phyloP scores from a whole-genome alignment of 2,329 filamentous ascomycete species.

The Alternaria angustiovoidea region DNA sequence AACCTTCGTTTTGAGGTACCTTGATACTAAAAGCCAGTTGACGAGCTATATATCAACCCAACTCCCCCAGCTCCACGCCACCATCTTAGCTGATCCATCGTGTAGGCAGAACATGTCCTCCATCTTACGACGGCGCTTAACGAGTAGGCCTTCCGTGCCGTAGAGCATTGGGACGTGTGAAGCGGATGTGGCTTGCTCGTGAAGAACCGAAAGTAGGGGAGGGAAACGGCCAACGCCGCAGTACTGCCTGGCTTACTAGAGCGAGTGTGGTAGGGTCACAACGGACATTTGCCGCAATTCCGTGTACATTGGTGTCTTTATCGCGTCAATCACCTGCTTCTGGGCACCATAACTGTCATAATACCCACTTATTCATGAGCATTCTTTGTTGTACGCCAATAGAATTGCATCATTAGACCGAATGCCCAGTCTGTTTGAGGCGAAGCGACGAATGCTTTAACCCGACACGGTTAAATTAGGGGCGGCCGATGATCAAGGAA shows the following conservation, averaged over 20 bases:
- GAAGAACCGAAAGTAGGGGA: constrained; percentile 29
- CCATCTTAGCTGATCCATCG: constrained; percentile 37
- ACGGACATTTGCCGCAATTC: constrained; percentile 23
- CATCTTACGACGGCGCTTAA: constrained; percentile 43
- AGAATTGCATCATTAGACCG: constrained; percentile 9
- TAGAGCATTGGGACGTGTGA: constrained; percentile 36
- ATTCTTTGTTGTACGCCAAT: constrained; percentile 23
- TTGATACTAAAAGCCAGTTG: constrained; percentile 18
- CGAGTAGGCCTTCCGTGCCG: constrained; percentile 41
- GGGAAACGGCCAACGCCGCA: constrained; percentile 31
- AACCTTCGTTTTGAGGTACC: constrained; percentile 23
- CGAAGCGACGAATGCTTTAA: constrained; percentile 19
- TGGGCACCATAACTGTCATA: constrained; percentile 19
- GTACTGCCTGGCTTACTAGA: constrained; percentile 33
- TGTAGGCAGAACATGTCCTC: constrained; percentile 30
- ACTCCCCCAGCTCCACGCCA: constrained; percentile 35
- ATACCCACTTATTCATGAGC: constrained; percentile 12
- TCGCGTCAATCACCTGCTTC: constrained; percentile 15
- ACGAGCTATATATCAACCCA: constrained; percentile 44
- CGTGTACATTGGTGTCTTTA: constrained; percentile 23
- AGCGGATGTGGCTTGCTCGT: constrained; percentile 43
- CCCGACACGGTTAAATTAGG: constrained; percentile 33
- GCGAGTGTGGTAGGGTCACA: constrained; percentile 18
- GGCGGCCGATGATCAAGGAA: constrained; percentile 11
- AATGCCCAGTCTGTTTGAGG: constrained; percentile 13